Conservation (phyloP, 768 basidiomycete species). For the Leccinum variicolor region DNA sequence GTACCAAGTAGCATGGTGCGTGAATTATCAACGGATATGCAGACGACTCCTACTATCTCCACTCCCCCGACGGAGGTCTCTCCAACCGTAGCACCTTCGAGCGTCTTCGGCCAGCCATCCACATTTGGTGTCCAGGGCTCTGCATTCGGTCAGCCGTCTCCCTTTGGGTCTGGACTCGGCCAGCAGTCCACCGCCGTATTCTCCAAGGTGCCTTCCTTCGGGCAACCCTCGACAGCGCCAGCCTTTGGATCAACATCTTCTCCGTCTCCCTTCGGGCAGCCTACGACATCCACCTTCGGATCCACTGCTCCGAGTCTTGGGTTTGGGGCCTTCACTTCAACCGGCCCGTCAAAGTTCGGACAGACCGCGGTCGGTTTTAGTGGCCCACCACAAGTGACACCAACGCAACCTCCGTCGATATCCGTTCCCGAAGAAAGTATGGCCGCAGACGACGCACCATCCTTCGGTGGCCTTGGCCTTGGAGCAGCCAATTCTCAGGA, state of each 20-base stretch:
- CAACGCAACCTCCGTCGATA: background rate
- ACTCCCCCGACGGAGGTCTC: constrained; percentile 17
- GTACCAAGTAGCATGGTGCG: constrained; percentile 23
- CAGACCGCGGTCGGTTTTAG: constrained; percentile 25
- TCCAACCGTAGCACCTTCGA: constrained; percentile 28
- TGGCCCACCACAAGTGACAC: constrained; percentile 5
- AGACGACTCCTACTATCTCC: constrained; percentile 20
- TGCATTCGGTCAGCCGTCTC: constrained; percentile 32
- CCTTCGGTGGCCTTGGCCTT: constrained; percentile 32
- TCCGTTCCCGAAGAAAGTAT: constrained; percentile 30
- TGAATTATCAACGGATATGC: constrained; percentile 31
- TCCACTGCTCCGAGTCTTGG: constrained; percentile 20
- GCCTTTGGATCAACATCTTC: constrained; percentile 12
- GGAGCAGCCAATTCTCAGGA: constrained; percentile 23
- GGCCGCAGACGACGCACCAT: constrained; percentile 29
- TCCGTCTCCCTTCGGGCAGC: background rate
- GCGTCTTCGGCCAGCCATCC: constrained; percentile 36
- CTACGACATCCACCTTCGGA: constrained; percentile 17
- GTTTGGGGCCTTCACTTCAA: constrained; percentile 33
- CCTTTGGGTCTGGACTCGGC: constrained; percentile 16
- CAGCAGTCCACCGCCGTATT: constrained; percentile 25
- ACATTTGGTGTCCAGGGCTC: constrained; percentile 25
- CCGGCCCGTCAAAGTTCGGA: constrained; percentile 32
- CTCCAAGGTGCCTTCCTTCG: constrained; percentile 22
- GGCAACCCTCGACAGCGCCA: constrained; percentile 8